A percentile compares a stretch with the other conserved stretches of the same genome.
phyloP scores from a whole-genome alignment of 805 yeast species.

The Zygoascus flipseniorum region DNA sequence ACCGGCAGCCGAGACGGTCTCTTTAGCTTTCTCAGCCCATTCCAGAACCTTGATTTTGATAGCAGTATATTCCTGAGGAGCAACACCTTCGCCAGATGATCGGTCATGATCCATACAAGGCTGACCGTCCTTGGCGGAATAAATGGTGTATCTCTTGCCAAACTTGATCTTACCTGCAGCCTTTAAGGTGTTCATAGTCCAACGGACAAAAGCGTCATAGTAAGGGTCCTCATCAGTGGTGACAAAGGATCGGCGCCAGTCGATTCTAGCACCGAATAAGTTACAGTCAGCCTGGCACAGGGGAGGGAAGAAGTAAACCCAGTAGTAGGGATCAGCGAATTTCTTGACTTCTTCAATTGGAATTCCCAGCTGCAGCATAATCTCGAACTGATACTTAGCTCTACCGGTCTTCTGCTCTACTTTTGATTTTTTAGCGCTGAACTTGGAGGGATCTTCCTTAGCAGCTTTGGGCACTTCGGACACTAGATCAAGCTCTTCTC shows the following conservation, averaged over 20 bases:
- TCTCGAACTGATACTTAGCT: constrained; percentile 91
- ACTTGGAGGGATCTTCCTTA: constrained; percentile 78
- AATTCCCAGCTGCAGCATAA: constrained; percentile 91
- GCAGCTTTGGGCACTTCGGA: constrained; percentile 23
- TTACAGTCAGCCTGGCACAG: constrained; percentile 73
- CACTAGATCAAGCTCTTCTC: constrained; percentile 35
- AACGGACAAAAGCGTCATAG: constrained; percentile 89
- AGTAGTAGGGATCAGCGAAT: constrained; percentile 86
- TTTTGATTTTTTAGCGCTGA: constrained; percentile 86
- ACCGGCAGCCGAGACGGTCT: constrained; percentile 31
- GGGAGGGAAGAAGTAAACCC: constrained; percentile 91
- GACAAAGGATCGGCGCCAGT: constrained; percentile 94
- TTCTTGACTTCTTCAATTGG: constrained; percentile 72
- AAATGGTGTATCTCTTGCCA: constrained; percentile 96
- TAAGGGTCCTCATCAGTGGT: constrained; percentile 94
- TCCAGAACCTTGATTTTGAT: constrained; percentile 72
- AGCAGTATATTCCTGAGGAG: constrained; percentile 94
- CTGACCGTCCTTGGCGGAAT: constrained; percentile 96
- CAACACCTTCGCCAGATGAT: constrained; percentile 92
- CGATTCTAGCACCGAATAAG: constrained; percentile 83
- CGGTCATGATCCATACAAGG: constrained; percentile 99
- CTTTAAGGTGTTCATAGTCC: constrained; percentile 90
- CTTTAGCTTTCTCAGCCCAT: constrained; percentile 49
- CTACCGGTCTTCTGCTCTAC: constrained; percentile 91
- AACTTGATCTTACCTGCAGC: constrained; percentile 87